phyloP scores from a whole-genome alignment of 257 asterid species.

The Craterostigma plantagineum region DNA sequence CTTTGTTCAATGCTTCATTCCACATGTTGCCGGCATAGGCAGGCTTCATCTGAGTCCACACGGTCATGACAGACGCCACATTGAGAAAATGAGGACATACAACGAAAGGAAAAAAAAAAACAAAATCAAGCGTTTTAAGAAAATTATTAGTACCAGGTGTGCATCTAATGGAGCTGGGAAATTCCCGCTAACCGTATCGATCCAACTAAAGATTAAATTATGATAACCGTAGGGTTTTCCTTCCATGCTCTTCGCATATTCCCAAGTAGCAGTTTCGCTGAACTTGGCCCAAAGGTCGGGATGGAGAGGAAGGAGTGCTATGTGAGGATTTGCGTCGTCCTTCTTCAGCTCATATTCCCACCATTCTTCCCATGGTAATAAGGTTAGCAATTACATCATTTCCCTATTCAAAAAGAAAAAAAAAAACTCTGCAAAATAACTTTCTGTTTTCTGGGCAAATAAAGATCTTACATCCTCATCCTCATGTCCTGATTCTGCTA shows the following conservation, averaged over 20 bases:
- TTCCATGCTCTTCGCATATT: constrained; percentile 50
- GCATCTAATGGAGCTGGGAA: constrained; percentile 67
- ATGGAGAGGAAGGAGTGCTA: constrained; percentile 53
- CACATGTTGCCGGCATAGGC: constrained; percentile 77
- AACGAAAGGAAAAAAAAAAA: background rate
- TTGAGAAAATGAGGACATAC: constrained; percentile 7
- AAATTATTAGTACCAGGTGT: no score
- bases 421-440: background rate
- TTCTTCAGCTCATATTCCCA: constrained; percentile 52
- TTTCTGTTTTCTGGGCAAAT: no score
- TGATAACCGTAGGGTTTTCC: constrained; percentile 64
- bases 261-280: constrained; percentile 61
- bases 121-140: background rate
- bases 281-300: constrained; percentile 49
- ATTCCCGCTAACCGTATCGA: constrained; percentile 47
- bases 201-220: constrained; percentile 66
- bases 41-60: constrained; percentile 77
- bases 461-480: constrained; percentile 34
- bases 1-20: constrained; percentile 94
- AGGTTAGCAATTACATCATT: constrained; percentile 41
- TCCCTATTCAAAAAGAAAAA: constrained; percentile 26
- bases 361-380: constrained; percentile 80
- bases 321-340: constrained; percentile 56
- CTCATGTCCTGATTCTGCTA: constrained; percentile 64
- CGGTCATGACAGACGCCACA: constrained; percentile 91